Percentiles rank a stretch among this genome's conserved stretches.
phyloP scores from a whole-genome alignment of 768 basidiomycete species.

The Lentinus tigrinus region DNA sequence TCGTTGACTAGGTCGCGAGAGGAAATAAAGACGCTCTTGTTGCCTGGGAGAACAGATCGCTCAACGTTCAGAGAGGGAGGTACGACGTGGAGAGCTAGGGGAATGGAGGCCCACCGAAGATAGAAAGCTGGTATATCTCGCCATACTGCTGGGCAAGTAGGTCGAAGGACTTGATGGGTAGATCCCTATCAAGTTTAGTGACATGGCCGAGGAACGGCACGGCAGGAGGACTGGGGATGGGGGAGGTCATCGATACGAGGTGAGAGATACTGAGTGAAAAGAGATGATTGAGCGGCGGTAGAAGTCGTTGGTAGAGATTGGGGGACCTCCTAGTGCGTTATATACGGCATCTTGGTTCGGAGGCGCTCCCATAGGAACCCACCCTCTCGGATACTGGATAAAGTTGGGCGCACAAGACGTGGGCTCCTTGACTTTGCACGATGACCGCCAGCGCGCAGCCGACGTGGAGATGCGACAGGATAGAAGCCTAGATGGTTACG shows the following conservation, averaged over 20 bases:
- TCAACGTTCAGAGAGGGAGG: background rate
- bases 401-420: too few relatives aligned
- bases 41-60: constrained; percentile 18
- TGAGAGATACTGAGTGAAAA: background rate
- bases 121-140: constrained; percentile 38
- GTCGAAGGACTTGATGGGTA: constrained; percentile 33
- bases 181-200: constrained; percentile 33
- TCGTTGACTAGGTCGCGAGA: constrained; percentile 39
- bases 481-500: too few relatives aligned
- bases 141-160: constrained; percentile 41
- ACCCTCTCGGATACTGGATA: too few relatives aligned
- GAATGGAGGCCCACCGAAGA: constrained; percentile 28
- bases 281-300: background rate
- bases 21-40: constrained; percentile 30
- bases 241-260: constrained; percentile 28
- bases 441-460: too few relatives aligned
- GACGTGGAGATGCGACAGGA: too few relatives aligned
- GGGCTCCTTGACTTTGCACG: too few relatives aligned
- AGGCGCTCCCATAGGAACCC: background rate
- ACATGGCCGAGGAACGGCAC: constrained; percentile 43
- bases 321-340: background rate
- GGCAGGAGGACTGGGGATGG: constrained; percentile 41
- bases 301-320: background rate
- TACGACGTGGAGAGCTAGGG: background rate
- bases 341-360: background rate